A percentile compares a stretch with the other conserved stretches of the same genome.
Evolutionary conservation across 345 rosid genomes (phyloP).

Genomic region (Citrus sinensis): DVS_A1.0 CM039161.1:21959001-21959500

Average conservation of each 20-base stretch:
- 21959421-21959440: not conserved
- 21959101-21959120: not conserved
- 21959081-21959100: not conserved
- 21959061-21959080: not conserved
- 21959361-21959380: not conserved
- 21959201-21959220: not conserved
- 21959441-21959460: not conserved
- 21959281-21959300: constrained; percentile 1
- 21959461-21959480: not conserved
- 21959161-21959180: not conserved
- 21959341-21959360: not conserved
- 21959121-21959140: not conserved
- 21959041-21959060: not conserved
- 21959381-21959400: not conserved
- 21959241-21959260: not conserved
- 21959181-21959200: not conserved
- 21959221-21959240: not conserved
- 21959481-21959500: not conserved
- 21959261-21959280: not conserved
- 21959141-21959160: not conserved
- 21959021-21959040: not conserved
- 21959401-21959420: not conserved
- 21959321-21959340: not conserved
- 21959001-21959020: not conserved
- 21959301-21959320: not conserved